These are phyloP conservation scores for Malania oleifera DNA, from an alignment of 164 flowering plant genomes.

Conservation along the genomic window DNA sequence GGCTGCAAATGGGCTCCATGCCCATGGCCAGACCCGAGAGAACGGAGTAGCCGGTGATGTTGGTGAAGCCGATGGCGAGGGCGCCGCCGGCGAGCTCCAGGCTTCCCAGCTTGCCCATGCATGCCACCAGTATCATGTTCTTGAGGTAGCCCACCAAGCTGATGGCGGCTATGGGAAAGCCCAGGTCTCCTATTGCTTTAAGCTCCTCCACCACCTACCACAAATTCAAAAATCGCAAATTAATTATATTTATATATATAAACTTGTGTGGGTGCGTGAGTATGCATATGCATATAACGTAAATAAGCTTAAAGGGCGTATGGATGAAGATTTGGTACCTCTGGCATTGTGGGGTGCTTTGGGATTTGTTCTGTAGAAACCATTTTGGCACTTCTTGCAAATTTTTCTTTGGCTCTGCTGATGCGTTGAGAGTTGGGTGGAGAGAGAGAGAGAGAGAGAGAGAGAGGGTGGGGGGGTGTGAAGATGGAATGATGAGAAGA, in stretches of 20 bases:
- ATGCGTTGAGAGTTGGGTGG: conserved; percentile 9
- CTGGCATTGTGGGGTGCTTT: conserved; percentile 49
- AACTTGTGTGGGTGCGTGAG: too few relatives aligned
- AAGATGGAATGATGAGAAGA: too few relatives aligned
- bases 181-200: conserved; percentile 45
- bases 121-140: conserved; percentile 58
- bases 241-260: too few relatives aligned
- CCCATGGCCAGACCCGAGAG: conserved; percentile 88
- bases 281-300: too few relatives aligned
- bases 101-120: conserved; percentile 85
- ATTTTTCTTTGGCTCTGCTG: neutral
- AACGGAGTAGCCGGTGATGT: conserved; percentile 90
- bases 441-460: conserved; percentile 6
- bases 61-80: conserved; percentile 88
- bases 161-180: conserved; percentile 60
- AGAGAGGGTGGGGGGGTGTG: neutral
- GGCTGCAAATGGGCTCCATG: conserved; percentile 93
- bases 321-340: conserved; percentile 36
- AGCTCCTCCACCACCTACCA: conserved; percentile 68
- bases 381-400: conserved; percentile 23
- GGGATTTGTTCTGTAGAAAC: conserved; percentile 29
- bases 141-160: conserved; percentile 56
- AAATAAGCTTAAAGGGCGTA: too few relatives aligned
- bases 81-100: conserved; percentile 93
- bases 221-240: neutral